phyloP scores from a whole-genome alignment of 2,329 filamentous ascomycete genomes.

The Penicillium palitans region DNA sequence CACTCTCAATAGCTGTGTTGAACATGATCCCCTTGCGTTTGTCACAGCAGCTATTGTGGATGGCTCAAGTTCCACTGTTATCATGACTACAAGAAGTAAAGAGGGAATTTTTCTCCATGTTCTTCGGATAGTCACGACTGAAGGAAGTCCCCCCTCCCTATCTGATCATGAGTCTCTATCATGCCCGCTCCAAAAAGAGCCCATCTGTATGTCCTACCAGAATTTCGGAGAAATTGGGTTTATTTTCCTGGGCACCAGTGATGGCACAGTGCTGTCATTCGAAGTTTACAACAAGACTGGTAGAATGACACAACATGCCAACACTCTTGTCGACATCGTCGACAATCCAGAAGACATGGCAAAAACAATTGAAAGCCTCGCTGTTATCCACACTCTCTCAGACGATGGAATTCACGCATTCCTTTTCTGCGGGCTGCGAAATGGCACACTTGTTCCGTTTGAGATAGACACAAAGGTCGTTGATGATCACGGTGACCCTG shows the following conservation, averaged over 20 bases:
- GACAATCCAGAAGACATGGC: constrained; percentile 30
- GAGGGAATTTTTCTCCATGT: constrained; percentile 32
- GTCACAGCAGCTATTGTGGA: constrained; percentile 34
- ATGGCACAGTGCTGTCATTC: constrained; percentile 40
- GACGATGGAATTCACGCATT: constrained; percentile 18
- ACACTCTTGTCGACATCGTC: constrained; percentile 29
- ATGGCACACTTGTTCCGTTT: constrained; percentile 45
- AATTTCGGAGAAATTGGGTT: constrained; percentile 28
- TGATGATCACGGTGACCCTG: constrained; percentile 2
- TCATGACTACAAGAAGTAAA: constrained; percentile 29
- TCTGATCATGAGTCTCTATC: constrained; percentile 23
- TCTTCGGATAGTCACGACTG: constrained; percentile 23
- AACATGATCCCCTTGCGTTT: constrained; percentile 27
- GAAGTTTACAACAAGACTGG: constrained; percentile 20
- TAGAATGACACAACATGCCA: constrained; percentile 23
- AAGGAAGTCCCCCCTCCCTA: constrained; percentile 20
- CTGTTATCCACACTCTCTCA: constrained; percentile 25
- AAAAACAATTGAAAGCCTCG: constrained; percentile 39
- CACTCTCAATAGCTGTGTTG: constrained; percentile 22
- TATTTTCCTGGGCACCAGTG: constrained; percentile 44
- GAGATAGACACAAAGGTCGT: constrained; percentile 23
- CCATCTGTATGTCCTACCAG: constrained; percentile 39
- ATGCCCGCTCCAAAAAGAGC: constrained; percentile 35
- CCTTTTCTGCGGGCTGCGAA: constrained; percentile 49
- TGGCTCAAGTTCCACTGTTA: constrained; percentile 30